Conservation (phyloP, 345 rosid species). For the Erucastrum elatum region DNA sequence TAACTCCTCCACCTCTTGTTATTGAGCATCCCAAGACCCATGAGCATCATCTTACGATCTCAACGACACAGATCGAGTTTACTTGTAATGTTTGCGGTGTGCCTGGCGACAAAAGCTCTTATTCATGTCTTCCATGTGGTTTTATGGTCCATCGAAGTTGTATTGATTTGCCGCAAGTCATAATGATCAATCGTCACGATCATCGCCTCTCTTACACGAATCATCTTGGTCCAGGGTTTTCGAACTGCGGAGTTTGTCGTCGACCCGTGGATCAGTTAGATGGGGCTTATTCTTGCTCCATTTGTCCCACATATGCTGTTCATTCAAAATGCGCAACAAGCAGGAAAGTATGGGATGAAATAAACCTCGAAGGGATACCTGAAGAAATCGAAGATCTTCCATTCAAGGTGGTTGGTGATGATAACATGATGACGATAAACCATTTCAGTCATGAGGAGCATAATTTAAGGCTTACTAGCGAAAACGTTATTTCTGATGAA, state of each 20-base stretch:
- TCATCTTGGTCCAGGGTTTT: background rate
- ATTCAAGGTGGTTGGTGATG: background rate
- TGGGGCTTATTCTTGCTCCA: background rate
- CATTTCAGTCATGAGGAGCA: background rate
- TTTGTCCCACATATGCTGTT: background rate
- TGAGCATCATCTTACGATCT: background rate
- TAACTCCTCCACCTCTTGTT: background rate
- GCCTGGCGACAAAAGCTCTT: background rate
- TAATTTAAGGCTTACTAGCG: background rate
- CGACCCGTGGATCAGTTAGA: background rate
- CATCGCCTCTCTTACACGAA: background rate
- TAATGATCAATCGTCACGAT: background rate
- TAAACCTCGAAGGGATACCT: background rate
- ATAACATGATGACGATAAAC: background rate
- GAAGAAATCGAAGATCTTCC: background rate
- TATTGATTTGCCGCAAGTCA: background rate
- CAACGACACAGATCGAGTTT: background rate
- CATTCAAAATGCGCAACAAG: background rate
- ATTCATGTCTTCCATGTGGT: background rate
- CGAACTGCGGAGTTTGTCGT: background rate
- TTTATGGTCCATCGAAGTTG: background rate
- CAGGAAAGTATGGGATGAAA: background rate
- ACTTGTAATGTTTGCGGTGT: background rate
- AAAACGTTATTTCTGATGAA: background rate
- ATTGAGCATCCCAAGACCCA: background rate